Percentiles rank a stretch among this genome's conserved stretches.
These are phyloP conservation scores for Mycena capillaripes DNA, from an alignment of 768 basidiomycete genomes.

Conservation along the genomic window DNA sequence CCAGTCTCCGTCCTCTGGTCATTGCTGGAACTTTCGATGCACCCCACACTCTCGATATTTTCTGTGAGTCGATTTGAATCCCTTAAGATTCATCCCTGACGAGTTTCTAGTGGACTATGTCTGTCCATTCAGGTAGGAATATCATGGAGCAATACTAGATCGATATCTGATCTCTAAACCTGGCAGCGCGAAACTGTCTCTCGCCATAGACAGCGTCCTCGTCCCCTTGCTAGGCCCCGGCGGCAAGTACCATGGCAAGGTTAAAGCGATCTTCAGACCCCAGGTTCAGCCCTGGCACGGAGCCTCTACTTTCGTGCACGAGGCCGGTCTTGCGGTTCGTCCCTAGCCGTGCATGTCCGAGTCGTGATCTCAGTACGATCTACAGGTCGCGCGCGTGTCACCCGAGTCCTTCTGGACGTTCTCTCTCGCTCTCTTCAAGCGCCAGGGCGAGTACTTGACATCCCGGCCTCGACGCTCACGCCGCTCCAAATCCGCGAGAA, in stretches of 20 bases:
- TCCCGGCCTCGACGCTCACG: conserved; percentile 75
- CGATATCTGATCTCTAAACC: conserved; percentile 5
- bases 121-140: conserved; percentile 80
- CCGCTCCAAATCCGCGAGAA: conserved; percentile 82
- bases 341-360: background rate
- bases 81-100: background rate
- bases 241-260: conserved; percentile 78
- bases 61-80: conserved; percentile 61
- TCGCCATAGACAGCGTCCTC: conserved; percentile 70
- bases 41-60: conserved; percentile 86
- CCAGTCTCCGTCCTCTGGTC: conserved; percentile 74
- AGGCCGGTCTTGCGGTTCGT: conserved; percentile 85
- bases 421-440: conserved; percentile 77
- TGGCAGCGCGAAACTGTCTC: conserved; percentile 70
- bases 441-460: conserved; percentile 86
- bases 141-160: no score
- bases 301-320: conserved; percentile 81
- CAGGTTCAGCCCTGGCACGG: conserved; percentile 89
- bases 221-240: conserved; percentile 69
- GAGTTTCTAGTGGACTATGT: conserved; percentile 81
- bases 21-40: conserved; percentile 71
- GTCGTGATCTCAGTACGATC: background rate
- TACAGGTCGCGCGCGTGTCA: conserved; percentile 76
- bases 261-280: conserved; percentile 78
- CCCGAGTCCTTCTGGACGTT: conserved; percentile 87